Conservation (phyloP, 2,329 filamentous ascomycete genomes). For the Botrytis pseudocinerea region DNA sequence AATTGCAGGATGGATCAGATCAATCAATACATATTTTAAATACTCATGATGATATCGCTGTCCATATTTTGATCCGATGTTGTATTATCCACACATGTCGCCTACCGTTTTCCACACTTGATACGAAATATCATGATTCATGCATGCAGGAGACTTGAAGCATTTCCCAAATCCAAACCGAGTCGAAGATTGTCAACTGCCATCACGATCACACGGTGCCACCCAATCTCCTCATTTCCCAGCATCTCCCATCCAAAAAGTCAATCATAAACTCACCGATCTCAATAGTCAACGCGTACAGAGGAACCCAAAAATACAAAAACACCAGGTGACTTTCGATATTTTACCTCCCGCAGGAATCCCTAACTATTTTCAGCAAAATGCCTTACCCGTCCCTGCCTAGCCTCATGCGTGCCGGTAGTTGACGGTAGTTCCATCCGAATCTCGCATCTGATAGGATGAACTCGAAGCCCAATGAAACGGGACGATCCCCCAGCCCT, state of each 20-base stretch:
- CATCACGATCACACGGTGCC: neutral
- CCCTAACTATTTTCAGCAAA: neutral
- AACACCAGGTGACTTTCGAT: conserved; percentile 2
- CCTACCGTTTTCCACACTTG: neutral
- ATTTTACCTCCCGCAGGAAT: conserved; percentile 12
- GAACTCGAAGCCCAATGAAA: neutral
- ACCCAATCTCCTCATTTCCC: neutral
- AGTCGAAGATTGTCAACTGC: neutral
- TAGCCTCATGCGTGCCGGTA: conserved; percentile 8
- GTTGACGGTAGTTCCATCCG: conserved; percentile 1
- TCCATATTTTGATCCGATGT: neutral
- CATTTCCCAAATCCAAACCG: neutral
- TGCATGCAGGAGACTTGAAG: neutral
- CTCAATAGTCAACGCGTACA: conserved; percentile 1
- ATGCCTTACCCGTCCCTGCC: neutral
- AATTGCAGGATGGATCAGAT: neutral
- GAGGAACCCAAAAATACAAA: neutral
- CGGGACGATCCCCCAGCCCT: neutral
- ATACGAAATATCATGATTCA: neutral
- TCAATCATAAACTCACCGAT: neutral
- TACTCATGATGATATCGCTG: neutral
- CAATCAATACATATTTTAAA: neutral
- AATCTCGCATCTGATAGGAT: neutral
- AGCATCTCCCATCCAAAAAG: neutral
- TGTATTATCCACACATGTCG: neutral